Conservation (phyloP, 1,284 basidiomycete genomes). For the Apiotrichum gracile region DNA sequence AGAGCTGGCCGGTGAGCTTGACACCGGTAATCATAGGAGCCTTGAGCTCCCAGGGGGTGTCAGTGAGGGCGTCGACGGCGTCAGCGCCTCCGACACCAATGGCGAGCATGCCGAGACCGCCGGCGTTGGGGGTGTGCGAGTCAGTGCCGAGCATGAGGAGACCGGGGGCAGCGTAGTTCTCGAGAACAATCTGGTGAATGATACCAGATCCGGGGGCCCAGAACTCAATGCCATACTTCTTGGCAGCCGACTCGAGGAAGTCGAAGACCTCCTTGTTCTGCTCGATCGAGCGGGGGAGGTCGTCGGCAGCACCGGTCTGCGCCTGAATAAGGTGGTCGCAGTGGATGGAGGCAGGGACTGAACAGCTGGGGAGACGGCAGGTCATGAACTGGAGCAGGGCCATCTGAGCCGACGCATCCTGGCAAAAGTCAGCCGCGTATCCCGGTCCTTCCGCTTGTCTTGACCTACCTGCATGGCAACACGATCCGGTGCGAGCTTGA, state of each 20-base stretch:
- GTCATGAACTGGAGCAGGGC: slow-evolving; percentile 98
- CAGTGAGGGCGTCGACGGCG: slow-evolving; percentile 97
- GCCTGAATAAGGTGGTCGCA: slow-evolving; percentile 97
- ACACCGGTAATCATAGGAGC: slow-evolving; percentile 87
- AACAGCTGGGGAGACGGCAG: slow-evolving; percentile 75
- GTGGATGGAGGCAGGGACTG: slow-evolving; percentile 83
- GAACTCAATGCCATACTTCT: slow-evolving; percentile 84
- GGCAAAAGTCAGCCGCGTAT: background rate
- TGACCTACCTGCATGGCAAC: slow-evolving; percentile 81
- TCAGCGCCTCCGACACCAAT: slow-evolving; percentile 99
- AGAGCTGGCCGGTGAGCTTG: slow-evolving; percentile 80
- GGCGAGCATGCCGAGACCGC: slow-evolving; percentile 94
- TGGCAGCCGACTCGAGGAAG: slow-evolving; percentile 88
- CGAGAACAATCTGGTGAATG: slow-evolving; percentile 95
- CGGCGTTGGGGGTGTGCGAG: slow-evolving; percentile 97
- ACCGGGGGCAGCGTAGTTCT: slow-evolving; percentile 84
- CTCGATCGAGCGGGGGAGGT: slow-evolving; percentile 60
- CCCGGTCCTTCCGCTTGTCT: background rate
- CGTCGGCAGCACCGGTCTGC: slow-evolving; percentile 38
- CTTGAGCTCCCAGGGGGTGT: slow-evolving; percentile 97
- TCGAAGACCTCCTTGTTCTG: slow-evolving; percentile 97
- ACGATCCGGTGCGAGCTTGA: slow-evolving; percentile 84
- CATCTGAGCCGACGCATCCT: slow-evolving; percentile 92
- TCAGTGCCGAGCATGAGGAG: slow-evolving; percentile 62
- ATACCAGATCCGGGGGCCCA: slow-evolving; percentile 90